Evolutionary conservation across 495 filamentous ascomycete genomes (phyloP), one percentile per base, ranked within the genome.

Genomic region (Penicillium samsonianum): DNA sequence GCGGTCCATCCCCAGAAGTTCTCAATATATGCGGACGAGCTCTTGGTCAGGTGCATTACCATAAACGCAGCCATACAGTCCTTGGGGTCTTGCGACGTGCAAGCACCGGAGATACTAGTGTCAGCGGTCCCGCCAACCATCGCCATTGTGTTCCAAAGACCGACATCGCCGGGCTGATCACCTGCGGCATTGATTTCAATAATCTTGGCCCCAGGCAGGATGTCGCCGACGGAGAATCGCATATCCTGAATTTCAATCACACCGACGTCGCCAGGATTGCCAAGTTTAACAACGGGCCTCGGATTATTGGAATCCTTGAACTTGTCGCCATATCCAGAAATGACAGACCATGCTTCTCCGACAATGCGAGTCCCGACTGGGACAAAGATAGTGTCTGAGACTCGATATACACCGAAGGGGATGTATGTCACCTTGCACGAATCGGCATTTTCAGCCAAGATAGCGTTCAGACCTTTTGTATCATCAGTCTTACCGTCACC

Each of bases 1-100:
- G 81, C 80, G n/a, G 79, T 82, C 83, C 82, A 86, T 19, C 77
- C 79, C 82, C 84, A 86, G 65, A 86, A 76, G 57, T 82, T 80
- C 55, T 86, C 84, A 45, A 85, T 71, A 52, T 86, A 87, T 7
- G 73, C 77, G 3, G 78, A 82, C 1, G 79, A 75, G 9, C 66
- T 73, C 5, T 65, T 40, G 5, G 79, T 79, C 1, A 87, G 59
- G 49, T 86, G 82, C 40, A 86, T 65, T 7, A 85, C 64, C 47
- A 77, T 68, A 55, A 77, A 82, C 0, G 82, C 82, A 3, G 82
- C 84, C 64, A 71, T 72, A 43, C 73, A 76, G 42, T 65, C 54
- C 28, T 69, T 65, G 1, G 67, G 52, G 20, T 71, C 65, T 43
- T 69, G 65, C 14, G 73, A 63, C 3, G 62, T 78, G 68, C 82